Evolutionary conservation across 371 early-diverging fungal species (phyloP).

Genomic region (Syncephalastrum racemosum): DNA sequence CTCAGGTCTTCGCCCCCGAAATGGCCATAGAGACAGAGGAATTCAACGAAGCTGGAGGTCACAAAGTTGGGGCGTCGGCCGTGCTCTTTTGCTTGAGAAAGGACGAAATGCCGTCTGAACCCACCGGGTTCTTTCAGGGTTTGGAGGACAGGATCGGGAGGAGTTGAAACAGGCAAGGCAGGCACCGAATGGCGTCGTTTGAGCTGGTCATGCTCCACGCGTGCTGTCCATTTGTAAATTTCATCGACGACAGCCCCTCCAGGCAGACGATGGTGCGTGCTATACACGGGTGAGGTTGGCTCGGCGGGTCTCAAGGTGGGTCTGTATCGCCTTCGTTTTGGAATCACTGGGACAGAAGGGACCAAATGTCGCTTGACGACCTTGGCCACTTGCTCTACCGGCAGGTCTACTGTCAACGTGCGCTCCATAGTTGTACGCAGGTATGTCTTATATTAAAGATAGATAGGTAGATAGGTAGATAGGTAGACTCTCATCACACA

Average conservation of each 20-base stretch:
- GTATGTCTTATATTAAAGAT: too few species aligned
- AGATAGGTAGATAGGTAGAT: too few species aligned
- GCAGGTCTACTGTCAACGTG: constrained; percentile 54
- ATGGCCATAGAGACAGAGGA: constrained; percentile 89
- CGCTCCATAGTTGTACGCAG: constrained; percentile 31
- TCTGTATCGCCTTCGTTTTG: constrained; percentile 4
- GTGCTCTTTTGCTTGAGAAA: constrained; percentile 66
- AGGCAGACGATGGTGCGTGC: constrained; percentile 48
- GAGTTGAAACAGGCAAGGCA: constrained; percentile 18
- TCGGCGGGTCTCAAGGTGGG: constrained; percentile 24
- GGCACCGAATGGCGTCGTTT: constrained; percentile 48
- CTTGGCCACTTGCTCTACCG: constrained; percentile 70
- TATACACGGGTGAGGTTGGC: constrained; percentile 25
- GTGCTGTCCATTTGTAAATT: constrained; percentile 91
- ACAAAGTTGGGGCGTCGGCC: constrained; percentile 73
- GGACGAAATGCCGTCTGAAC: constrained; percentile 84
- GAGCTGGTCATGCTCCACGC: constrained; percentile 61
- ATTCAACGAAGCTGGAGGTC: constrained; percentile 91
- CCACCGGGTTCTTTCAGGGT: constrained; percentile 78
- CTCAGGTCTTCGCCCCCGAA: constrained; percentile 94
- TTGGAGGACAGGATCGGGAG: constrained; percentile 40
- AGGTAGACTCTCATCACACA: too few species aligned
- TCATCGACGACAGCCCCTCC: constrained; percentile 85
- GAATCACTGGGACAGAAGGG: constrained; percentile 21
- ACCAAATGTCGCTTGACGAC: constrained; percentile 74